phyloP scores from a whole-genome alignment of 2,329 filamentous ascomycete species.

The Neonectria neomacrospora region DNA sequence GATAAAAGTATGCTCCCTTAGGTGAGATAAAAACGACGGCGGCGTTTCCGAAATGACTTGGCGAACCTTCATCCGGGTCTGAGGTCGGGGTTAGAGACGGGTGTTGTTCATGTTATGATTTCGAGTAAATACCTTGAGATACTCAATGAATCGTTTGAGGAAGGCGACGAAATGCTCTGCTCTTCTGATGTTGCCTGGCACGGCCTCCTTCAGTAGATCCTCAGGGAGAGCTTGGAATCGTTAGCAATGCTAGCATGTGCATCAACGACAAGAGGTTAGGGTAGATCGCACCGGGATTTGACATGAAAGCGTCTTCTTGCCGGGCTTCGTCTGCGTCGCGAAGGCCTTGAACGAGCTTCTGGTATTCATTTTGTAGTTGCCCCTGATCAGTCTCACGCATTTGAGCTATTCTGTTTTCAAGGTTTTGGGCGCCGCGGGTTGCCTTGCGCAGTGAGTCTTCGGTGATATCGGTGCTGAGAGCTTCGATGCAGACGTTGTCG shows the following conservation, averaged over 20 bases:
- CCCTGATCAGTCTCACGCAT: constrained; percentile 97
- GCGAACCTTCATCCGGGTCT: constrained; percentile 97
- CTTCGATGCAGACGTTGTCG: constrained; percentile 99
- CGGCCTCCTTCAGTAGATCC: constrained; percentile 92
- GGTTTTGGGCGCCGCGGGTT: constrained; percentile 86
- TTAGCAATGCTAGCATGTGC: constrained; percentile 15
- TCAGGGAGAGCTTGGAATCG: constrained; percentile 76
- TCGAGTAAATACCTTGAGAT: constrained; percentile 72
- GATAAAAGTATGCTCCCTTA: constrained; percentile 97
- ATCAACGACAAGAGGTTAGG: not conserved
- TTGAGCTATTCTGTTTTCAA: constrained; percentile 90
- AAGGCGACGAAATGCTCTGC: constrained; percentile 97
- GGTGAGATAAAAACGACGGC: constrained; percentile 89
- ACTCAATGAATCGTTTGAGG: constrained; percentile 96
- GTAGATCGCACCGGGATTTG: constrained; percentile 76
- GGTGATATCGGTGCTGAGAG: constrained; percentile 94
- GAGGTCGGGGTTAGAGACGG: constrained; percentile 14
- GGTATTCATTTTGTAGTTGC: constrained; percentile 94
- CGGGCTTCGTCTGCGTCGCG: constrained; percentile 88
- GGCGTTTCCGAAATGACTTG: constrained; percentile 98
- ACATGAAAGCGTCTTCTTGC: constrained; percentile 96
- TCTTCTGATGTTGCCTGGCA: constrained; percentile 94
- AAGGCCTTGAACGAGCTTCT: constrained; percentile 92
- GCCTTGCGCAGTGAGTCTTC: constrained; percentile 94
- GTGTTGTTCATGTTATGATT: too few relatives aligned